Percentiles rank a stretch among this genome's conserved stretches.
These are phyloP conservation scores for Polytolypa hystricis DNA, from an alignment of 2,329 filamentous ascomycete genomes.

Conservation along the genomic window DNA sequence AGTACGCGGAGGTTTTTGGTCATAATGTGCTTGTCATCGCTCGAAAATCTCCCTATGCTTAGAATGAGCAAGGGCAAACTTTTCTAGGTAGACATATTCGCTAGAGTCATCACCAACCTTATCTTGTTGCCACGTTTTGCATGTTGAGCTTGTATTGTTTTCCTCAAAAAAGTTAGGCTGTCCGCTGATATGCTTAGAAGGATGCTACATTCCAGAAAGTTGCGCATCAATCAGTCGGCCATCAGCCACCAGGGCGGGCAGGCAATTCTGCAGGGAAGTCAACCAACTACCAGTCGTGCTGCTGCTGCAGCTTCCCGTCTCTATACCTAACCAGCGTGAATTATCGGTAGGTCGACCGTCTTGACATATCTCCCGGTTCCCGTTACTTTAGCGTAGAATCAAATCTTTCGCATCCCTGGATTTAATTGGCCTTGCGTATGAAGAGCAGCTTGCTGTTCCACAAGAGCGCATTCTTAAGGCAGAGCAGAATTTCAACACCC, in stretches of 20 bases:
- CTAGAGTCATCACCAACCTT: too few relatives aligned
- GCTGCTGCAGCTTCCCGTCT: conserved; percentile 12
- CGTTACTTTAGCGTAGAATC: conserved; percentile 19
- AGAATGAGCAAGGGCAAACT: background rate
- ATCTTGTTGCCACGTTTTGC: too few relatives aligned
- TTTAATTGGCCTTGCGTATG: conserved; percentile 20
- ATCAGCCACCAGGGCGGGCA: conserved; percentile 2
- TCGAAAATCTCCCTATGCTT: background rate
- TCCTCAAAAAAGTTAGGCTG: too few relatives aligned
- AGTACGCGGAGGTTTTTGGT: background rate
- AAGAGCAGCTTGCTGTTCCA: conserved; percentile 22
- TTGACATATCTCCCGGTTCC: conserved; percentile 15
- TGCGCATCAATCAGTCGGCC: background rate
- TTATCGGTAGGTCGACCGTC: conserved; percentile 9
- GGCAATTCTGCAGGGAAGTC: background rate
- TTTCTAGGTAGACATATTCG: background rate
- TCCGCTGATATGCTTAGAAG: too few relatives aligned
- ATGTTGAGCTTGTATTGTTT: too few relatives aligned
- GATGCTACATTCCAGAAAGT: conserved; percentile 6
- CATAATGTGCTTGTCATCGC: background rate
- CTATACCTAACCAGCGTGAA: conserved; percentile 10
- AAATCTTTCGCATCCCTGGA: conserved; percentile 17
- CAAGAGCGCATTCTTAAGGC: conserved; percentile 18
- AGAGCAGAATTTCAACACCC: conserved; percentile 11
- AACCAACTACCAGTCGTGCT: conserved; percentile 2